phyloP scores from a whole-genome alignment of 2,329 filamentous ascomycete genomes.

The Penicillium brasilianum region DNA sequence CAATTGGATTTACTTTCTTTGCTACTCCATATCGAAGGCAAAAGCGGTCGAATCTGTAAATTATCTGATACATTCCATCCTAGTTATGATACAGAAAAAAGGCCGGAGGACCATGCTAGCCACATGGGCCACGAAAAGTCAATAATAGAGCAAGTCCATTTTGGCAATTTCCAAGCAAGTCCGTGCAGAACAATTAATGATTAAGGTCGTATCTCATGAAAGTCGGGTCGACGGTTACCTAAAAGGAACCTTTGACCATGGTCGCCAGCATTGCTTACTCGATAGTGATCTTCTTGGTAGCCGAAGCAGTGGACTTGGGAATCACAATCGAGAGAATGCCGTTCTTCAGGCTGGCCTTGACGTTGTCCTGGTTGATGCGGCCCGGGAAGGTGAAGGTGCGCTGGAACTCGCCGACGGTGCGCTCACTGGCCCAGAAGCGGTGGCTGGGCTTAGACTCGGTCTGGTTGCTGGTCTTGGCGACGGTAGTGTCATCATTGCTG shows the following conservation, averaged over 20 bases:
- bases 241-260: neutral
- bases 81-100: neutral
- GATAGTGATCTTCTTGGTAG: constrained; percentile 60
- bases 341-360: constrained; percentile 65
- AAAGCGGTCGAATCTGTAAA: too few relatives aligned
- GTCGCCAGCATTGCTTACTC: constrained; percentile 47
- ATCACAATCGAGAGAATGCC: constrained; percentile 63
- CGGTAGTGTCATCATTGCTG: constrained; percentile 40
- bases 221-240: neutral
- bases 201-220: constrained; percentile 4
- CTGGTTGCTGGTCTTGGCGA: constrained; percentile 19
- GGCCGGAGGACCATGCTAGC: neutral
- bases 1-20: too few relatives aligned
- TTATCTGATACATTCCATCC: neutral
- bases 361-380: constrained; percentile 63
- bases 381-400: constrained; percentile 64
- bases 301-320: constrained; percentile 59
- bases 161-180: neutral
- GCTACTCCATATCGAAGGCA: too few relatives aligned
- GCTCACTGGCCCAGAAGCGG: constrained; percentile 65
- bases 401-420: constrained; percentile 64
- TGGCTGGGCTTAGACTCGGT: constrained; percentile 39
- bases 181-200: neutral
- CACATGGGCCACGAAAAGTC: neutral
- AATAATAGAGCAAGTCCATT: neutral